Percentiles rank a stretch among this genome's conserved stretches.
These are phyloP conservation scores for Xylaria sp. DNA, from an alignment of 2,329 filamentous ascomycete genomes.

Conservation along the genomic window DNA sequence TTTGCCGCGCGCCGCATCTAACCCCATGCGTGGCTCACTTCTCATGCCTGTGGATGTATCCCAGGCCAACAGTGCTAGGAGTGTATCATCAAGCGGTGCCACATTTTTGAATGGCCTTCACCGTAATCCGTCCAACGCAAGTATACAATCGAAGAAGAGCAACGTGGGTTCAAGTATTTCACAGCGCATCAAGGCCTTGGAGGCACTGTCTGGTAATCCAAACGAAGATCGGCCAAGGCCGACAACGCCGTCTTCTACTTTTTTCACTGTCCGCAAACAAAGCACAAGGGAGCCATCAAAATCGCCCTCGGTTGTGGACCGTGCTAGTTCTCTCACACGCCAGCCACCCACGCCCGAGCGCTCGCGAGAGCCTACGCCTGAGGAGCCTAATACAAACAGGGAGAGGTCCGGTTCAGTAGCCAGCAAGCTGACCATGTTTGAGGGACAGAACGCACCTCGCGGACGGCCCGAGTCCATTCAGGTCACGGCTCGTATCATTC, in stretches of 20 bases:
- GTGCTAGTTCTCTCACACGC: constrained; percentile 51
- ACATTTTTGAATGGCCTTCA: constrained; percentile 66
- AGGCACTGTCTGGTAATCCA: constrained; percentile 73
- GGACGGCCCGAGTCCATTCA: constrained; percentile 81
- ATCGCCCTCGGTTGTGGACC: constrained; percentile 52
- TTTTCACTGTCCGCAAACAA: constrained; percentile 59
- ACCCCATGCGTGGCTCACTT: constrained; percentile 59
- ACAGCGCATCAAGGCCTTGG: constrained; percentile 91
- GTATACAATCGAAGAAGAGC: constrained; percentile 74
- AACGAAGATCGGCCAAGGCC: constrained; percentile 46
- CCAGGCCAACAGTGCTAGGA: constrained; percentile 60
- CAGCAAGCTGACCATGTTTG: constrained; percentile 67
- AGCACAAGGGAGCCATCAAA: constrained; percentile 49
- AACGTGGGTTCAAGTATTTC: constrained; percentile 92
- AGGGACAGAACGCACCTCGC: constrained; percentile 56
- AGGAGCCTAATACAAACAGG: constrained; percentile 45
- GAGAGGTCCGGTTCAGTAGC: constrained; percentile 66
- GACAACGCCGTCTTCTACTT: constrained; percentile 53
- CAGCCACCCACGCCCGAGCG: constrained; percentile 42
- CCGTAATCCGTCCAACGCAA: constrained; percentile 62
- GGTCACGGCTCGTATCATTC: constrained; percentile 85
- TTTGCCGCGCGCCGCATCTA: constrained; percentile 62
- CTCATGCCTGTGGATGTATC: constrained; percentile 60
- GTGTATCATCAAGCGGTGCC: constrained; percentile 66
- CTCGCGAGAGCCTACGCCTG: constrained; percentile 46